Evolutionary conservation across 2,329 filamentous ascomycete species (phyloP), one percentile per base, ranked within the genome.

Genomic region (Pseudogymnoascus destructans): DNA sequence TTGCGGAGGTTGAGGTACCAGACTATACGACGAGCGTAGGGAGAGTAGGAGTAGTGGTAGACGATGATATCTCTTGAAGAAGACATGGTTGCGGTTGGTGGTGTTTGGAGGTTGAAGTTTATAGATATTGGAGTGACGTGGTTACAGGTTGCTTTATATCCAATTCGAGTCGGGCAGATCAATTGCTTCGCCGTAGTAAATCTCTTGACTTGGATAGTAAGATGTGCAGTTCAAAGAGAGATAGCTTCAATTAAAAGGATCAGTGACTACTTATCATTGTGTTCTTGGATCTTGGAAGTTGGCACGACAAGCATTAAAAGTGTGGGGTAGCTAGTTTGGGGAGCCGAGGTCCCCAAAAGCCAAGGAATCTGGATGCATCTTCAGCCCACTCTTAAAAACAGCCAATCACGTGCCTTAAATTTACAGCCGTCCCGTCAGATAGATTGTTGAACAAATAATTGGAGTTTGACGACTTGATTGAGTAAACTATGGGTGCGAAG

Each of bases 1-100:
- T 9, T 58, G 27, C 85, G 79, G 3, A 89, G 76, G 36, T 76
- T 74, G 10, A 89, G 73, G 67, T 89, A 89, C 83, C 84, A 87
- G 23, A 78, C 70, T 25, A 88, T 70, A 60, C 83, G 73, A 58
- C 75, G 75, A 6, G 82, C 84, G 65, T 80, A 87, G 0, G 84
- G 84, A 9, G 84, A 87, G 65, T 74, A 76, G 0, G 74, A 67
- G 67, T 88, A 88, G 69, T 86, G 82, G 68, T 84, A 87, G 1
- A 88, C 66, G 6, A 86, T 73, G 17, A 85, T 77, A n/a, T 70
- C 70, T 55, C 74, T 72, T 13, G 69, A 69, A 19, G 65, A 55
- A 25, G 65, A 55, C 67, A 69, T 69, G 32, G 55, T 58, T 35
- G 21, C 17, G 46, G 46, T 30, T 52, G 46, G 21, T 21, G 21